A percentile compares a stretch with the other conserved stretches of the same genome.
Conservation (phyloP, 495 filamentous ascomycete genomes). For the Lophiotrema nucula region DNA sequence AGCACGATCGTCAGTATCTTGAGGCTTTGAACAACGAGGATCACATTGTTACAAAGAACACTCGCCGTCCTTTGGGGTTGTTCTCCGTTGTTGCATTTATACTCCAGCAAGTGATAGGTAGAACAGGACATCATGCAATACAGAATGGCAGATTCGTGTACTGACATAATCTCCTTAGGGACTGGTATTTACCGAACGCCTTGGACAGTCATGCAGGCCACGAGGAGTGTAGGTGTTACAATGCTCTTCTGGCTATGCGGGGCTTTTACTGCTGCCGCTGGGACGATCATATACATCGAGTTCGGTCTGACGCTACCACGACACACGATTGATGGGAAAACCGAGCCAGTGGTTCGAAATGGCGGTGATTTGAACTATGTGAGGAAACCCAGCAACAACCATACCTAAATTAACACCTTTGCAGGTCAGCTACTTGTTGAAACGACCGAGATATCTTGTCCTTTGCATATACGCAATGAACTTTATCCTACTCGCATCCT, state of each 20-base stretch:
- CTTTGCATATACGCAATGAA: conserved; percentile 49
- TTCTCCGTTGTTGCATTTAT: conserved; percentile 33
- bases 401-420: neutral
- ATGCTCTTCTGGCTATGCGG: conserved; percentile 23
- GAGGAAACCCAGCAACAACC: conserved; percentile 21
- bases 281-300: conserved; percentile 14
- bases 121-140: neutral
- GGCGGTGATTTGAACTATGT: conserved; percentile 57
- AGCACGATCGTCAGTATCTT: neutral
- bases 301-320: conserved; percentile 20
- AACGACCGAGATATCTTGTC: conserved; percentile 32
- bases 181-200: conserved; percentile 24
- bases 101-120: conserved; percentile 40
- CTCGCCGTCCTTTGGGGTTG: neutral
- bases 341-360: conserved; percentile 44
- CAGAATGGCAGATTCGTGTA: neutral
- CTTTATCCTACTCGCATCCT: conserved; percentile 53
- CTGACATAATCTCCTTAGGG: too few species aligned
- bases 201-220: conserved; percentile 9
- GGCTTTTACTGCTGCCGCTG: conserved; percentile 1
- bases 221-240: conserved; percentile 12
- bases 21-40: neutral
- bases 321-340: conserved; percentile 5
- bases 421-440: neutral
- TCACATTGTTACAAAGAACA: neutral